Evolutionary conservation across 2,329 filamentous ascomycete genomes (phyloP).

Genomic region (Monosporascus sp.): DNA sequence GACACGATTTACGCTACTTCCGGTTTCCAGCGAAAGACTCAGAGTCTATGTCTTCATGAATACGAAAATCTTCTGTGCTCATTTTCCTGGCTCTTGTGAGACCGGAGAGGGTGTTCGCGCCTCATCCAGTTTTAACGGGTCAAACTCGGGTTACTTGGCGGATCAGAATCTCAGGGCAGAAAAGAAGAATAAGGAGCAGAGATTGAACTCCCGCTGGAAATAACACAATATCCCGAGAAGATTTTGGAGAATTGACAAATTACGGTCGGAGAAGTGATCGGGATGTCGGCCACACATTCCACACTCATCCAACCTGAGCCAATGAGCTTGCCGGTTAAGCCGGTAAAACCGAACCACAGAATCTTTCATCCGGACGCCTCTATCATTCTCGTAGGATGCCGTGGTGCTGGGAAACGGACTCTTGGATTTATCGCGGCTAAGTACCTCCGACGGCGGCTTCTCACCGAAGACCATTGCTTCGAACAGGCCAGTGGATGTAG

Average conservation of each 20-base stretch:
- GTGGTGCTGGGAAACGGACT: slow-evolving; percentile 66
- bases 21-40: too few relatives aligned
- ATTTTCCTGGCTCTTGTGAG: too few relatives aligned
- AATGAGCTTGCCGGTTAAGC: slow-evolving; percentile 6
- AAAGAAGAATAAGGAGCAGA: background rate
- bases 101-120: too few relatives aligned
- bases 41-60: too few relatives aligned
- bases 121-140: too few relatives aligned
- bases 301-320: slow-evolving; percentile 6
- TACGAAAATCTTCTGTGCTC: too few relatives aligned
- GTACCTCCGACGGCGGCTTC: slow-evolving; percentile 58
- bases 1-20: too few relatives aligned
- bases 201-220: too few relatives aligned
- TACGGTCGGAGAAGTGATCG: background rate
- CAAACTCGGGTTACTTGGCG: background rate
- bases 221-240: background rate
- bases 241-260: too few relatives aligned
- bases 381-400: slow-evolving; percentile 65
- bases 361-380: slow-evolving; percentile 56
- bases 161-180: background rate
- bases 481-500: slow-evolving; percentile 57
- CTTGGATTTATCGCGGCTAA: slow-evolving; percentile 68
- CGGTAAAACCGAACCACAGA: slow-evolving; percentile 27
- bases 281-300: slow-evolving; percentile 18
- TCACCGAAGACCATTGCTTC: slow-evolving; percentile 65